These are phyloP conservation scores for Wickerhamiella sergipiensis DNA, from an alignment of 805 yeast genomes.

Conservation along the genomic window DNA sequence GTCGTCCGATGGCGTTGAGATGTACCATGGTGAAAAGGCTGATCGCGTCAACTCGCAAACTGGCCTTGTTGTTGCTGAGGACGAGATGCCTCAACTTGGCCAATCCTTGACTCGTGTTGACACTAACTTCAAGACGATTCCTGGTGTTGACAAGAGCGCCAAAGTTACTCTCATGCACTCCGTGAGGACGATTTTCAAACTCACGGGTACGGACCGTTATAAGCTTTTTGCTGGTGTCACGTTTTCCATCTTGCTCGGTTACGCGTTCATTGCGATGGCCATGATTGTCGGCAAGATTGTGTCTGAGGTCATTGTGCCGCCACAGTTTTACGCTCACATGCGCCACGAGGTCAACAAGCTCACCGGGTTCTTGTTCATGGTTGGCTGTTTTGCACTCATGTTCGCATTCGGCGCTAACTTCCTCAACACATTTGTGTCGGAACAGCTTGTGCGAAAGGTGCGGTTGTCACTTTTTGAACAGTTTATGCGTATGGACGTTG, in stretches of 20 bases:
- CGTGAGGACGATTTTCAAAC: conserved; percentile 13
- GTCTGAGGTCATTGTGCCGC: conserved; percentile 24
- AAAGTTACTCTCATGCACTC: conserved; percentile 5
- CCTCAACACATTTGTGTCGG: conserved; percentile 19
- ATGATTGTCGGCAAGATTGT: conserved; percentile 26
- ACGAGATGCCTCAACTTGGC: conserved; percentile 7
- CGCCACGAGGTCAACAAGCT: conserved; percentile 23
- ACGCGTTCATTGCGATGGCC: conserved; percentile 27
- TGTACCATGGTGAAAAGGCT: background rate
- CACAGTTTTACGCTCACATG: conserved; percentile 22
- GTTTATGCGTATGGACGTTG: conserved; percentile 26
- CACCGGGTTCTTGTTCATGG: conserved; percentile 25
- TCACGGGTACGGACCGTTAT: conserved; percentile 18
- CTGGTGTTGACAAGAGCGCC: conserved; percentile 13
- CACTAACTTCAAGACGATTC: conserved; percentile 6
- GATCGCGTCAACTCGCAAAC: conserved; percentile 1
- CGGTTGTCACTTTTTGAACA: conserved; percentile 24
- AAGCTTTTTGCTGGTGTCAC: conserved; percentile 18
- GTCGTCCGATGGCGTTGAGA: background rate
- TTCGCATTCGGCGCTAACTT: conserved; percentile 16
- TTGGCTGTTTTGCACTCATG: conserved; percentile 22
- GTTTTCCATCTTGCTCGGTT: conserved; percentile 23
- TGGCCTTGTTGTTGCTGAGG: conserved; percentile 14
- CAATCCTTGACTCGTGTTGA: conserved; percentile 3
- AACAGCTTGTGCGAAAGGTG: conserved; percentile 24